phyloP scores from a whole-genome alignment of 164 flowering plant species.

The Malania oleifera region DNA sequence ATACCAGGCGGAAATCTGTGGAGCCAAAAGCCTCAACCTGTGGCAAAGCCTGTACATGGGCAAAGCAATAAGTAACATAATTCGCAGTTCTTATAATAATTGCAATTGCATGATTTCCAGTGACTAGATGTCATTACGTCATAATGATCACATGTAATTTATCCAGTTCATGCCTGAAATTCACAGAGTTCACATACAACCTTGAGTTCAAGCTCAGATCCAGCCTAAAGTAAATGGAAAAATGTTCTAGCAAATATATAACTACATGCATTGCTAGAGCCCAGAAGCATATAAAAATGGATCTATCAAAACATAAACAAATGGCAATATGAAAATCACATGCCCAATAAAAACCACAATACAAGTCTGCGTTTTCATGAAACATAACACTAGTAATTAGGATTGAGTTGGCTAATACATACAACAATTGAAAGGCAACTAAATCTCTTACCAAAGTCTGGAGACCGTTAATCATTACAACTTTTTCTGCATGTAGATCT shows the following conservation, averaged over 20 bases:
- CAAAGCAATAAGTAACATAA: conserved; percentile 6
- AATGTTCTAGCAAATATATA: neutral
- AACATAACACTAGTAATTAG: neutral
- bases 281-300: neutral
- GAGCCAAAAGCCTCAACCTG: conserved; percentile 57
- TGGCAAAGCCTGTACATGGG: conserved; percentile 54
- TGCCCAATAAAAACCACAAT: neutral
- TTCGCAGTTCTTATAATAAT: neutral
- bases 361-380: neutral
- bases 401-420: neutral
- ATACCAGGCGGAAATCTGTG: conserved; percentile 69
- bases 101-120: neutral
- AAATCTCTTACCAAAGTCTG: conserved; percentile 58
- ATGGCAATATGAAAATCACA: neutral
- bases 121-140: no score
- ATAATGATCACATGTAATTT: neutral
- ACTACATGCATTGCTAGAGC: neutral
- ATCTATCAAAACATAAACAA: neutral
- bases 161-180: neutral
- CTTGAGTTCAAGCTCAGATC: neutral
- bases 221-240: neutral
- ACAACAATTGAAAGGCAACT: neutral
- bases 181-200: neutral
- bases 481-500: conserved; percentile 50
- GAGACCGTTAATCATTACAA: conserved; percentile 73